Conservation (phyloP, 192 early-diverging fungal species). For the Rhizophagus sp. region DNA sequence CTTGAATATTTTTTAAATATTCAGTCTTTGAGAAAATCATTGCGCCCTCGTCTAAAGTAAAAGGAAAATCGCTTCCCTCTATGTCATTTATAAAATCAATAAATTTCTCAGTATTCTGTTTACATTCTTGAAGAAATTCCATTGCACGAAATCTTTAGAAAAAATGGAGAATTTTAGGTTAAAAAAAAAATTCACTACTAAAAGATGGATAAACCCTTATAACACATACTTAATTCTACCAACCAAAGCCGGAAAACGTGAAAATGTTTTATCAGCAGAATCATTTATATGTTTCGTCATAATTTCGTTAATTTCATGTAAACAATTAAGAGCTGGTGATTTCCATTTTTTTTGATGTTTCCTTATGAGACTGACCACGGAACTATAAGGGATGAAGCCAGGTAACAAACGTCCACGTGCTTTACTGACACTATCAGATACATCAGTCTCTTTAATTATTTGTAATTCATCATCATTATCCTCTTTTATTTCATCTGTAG, state of each 20-base stretch:
- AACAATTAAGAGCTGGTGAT: not conserved
- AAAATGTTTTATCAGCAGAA: not conserved
- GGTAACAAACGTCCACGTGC: constrained; percentile 1
- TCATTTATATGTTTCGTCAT: not conserved
- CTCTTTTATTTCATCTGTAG: not conserved
- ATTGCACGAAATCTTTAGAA: not conserved
- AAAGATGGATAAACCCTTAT: not conserved
- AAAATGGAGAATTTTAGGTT: not conserved
- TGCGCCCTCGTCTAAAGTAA: not conserved
- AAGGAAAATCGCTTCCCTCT: not conserved
- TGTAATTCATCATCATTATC: not conserved
- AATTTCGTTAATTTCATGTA: constrained; percentile 5
- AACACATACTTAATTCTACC: not conserved
- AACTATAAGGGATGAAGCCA: not conserved
- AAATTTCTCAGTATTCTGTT: not conserved
- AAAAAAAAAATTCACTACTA: not conserved
- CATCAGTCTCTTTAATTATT: not conserved
- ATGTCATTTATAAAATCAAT: not conserved
- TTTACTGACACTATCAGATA: not conserved
- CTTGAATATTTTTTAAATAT: not conserved
- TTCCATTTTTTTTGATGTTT: not conserved
- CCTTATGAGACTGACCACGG: not conserved
- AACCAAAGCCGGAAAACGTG: not conserved
- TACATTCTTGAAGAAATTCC: not conserved
- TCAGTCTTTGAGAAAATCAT: not conserved